Base-by-base conservation (phyloP, 176 grass and related monocot genomes). In the Aechmea fasciata region DNA sequence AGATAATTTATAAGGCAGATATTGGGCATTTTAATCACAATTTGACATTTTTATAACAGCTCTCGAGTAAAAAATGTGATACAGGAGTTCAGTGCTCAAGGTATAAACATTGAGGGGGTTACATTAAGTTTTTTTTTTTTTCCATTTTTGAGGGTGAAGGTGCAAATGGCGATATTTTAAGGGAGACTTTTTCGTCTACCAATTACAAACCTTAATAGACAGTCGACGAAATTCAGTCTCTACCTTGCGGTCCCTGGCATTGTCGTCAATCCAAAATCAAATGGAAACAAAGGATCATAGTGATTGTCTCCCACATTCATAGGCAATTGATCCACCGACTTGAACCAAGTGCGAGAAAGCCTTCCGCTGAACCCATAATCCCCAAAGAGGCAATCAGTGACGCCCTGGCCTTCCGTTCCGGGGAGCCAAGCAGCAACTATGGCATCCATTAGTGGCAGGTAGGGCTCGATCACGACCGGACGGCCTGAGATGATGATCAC, bases 391-490 rank as follows among this genome's bases (percentile, higher is more conserved):
- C 91, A 75, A 74, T 96, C 92, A 13, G 88, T 72, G 0, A 96
- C 83, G 69, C 92, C 92, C 76, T 84, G 92, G 18, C 92, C 92
- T 79, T 92, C 92, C 10, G 83, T 82, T 59, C 88, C 92, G 65
- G 83, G 92, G 79, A 96, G 89, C 92, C 92, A 96, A 57, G 92
- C 92, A 66, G 88, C 92, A 52, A 96, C 86, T 65, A 92, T 85
- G 0, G 88, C 92, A 74, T 96, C 92, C 88, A 96, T 87, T 66
- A 82, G 22, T 11, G 72, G 78, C 63, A 96, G 52, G 69, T 96
- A 96, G 13, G 92, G 86, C 28, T 96, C 83, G 57, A 96, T 75
- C 11, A 92, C 77, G 66, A 96, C 79, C 25, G 92, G 92, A 50
- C 92, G 79, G 8, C 92, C 92, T 26, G 88, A 92, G 51, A 96